A percentile compares a stretch with the other conserved stretches of the same genome.
Conservation (phyloP, 345 rosid genomes). For the Aquilaria yunnanensis region DNA sequence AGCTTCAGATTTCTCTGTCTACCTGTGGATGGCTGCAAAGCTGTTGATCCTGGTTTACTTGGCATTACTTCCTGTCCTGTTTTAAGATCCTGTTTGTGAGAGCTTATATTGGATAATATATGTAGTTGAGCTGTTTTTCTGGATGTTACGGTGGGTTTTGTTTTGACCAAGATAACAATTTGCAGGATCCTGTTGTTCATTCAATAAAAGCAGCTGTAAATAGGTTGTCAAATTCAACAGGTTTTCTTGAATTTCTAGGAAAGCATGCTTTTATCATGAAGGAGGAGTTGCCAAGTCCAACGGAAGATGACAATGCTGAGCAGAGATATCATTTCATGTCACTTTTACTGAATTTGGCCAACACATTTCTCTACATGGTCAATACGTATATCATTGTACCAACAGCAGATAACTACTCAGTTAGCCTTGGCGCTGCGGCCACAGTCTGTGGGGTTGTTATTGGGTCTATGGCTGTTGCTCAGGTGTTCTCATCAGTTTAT, state of each 20-base stretch:
- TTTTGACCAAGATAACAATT: slow-evolving; percentile 5
- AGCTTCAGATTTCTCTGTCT: no score
- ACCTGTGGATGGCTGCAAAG: no score
- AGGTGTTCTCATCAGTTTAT: slow-evolving; percentile 73
- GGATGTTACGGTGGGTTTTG: not conserved
- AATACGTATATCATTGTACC: slow-evolving; percentile 75
- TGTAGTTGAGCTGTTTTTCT: not conserved
- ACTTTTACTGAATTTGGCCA: slow-evolving; percentile 60
- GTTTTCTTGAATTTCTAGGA: slow-evolving; percentile 61
- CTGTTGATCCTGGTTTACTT: no score
- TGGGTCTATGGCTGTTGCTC: slow-evolving; percentile 87
- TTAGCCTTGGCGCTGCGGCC: slow-evolving; percentile 70
- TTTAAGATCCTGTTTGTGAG: no score
- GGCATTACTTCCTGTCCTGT: no score
- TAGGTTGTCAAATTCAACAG: slow-evolving; percentile 61
- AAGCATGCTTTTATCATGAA: slow-evolving; percentile 76
- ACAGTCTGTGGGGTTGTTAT: slow-evolving; percentile 75
- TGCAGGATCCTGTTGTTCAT: slow-evolving; percentile 69
- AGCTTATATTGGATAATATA: not conserved
- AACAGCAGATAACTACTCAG: slow-evolving; percentile 70
- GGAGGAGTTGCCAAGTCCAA: slow-evolving; percentile 51
- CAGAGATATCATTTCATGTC: slow-evolving; percentile 65
- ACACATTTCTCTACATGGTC: slow-evolving; percentile 68
- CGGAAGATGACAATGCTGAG: slow-evolving; percentile 45
- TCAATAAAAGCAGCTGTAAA: slow-evolving; percentile 65